These are phyloP conservation scores for Incumbomyces lentus DNA, from an alignment of 2,329 filamentous ascomycete genomes.

Conservation along the genomic window DNA sequence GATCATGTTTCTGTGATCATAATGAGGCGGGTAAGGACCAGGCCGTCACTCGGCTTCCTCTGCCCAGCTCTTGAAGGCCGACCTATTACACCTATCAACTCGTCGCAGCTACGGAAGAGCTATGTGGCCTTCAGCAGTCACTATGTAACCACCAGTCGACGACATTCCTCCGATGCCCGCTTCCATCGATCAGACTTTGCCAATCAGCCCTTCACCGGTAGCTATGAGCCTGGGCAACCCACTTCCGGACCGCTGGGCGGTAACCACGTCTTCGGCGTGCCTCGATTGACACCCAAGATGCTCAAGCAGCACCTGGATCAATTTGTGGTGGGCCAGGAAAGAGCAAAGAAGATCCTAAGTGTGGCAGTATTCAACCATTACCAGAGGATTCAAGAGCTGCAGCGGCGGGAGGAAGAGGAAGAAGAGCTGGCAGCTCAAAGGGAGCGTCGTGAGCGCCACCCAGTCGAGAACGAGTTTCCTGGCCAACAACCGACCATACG, in stretches of 20 bases:
- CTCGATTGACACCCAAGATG: slow-evolving; percentile 49
- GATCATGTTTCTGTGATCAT: not conserved
- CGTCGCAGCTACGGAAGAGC: slow-evolving; percentile 4
- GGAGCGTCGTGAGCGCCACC: slow-evolving; percentile 61
- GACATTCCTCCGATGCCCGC: slow-evolving; percentile 33
- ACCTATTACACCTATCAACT: not conserved
- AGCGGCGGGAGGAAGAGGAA: slow-evolving; percentile 68
- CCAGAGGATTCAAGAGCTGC: slow-evolving; percentile 66
- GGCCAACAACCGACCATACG: slow-evolving; percentile 47
- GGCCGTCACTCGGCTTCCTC: slow-evolving; percentile 6
- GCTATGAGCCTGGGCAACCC: slow-evolving; percentile 52
- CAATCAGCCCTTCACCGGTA: slow-evolving; percentile 50
- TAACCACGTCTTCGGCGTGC: slow-evolving; percentile 46
- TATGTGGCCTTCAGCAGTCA: slow-evolving; percentile 9
- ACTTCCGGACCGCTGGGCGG: slow-evolving; percentile 54
- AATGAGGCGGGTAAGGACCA: slow-evolving; percentile 3
- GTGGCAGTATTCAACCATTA: slow-evolving; percentile 96
- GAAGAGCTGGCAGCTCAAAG: slow-evolving; percentile 63
- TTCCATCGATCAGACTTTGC: slow-evolving; percentile 54
- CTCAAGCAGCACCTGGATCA: slow-evolving; percentile 88
- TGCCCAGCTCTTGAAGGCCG: slow-evolving; percentile 8
- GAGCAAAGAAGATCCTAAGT: slow-evolving; percentile 82
- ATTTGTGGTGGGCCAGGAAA: slow-evolving; percentile 91
- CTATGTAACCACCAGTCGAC: slow-evolving; percentile 1
- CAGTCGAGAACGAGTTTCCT: slow-evolving; percentile 64